Evolutionary conservation across 345 rosid species (phyloP).

Genomic region (Populus tremula): DNA sequence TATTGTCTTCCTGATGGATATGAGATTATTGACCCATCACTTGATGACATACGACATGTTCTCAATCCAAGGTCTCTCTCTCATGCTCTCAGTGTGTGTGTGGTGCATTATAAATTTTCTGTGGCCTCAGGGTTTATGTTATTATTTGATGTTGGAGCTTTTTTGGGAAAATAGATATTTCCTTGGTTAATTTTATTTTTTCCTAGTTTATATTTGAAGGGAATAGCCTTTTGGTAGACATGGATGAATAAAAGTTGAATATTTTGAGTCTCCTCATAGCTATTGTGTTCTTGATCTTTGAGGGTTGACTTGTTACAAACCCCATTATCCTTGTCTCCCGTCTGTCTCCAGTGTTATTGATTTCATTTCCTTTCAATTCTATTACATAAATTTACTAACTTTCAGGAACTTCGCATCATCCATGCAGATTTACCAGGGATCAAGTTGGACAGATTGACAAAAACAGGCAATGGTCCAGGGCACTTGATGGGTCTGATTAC

Average conservation of each 20-base stretch:
- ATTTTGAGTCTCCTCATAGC: too few relatives aligned
- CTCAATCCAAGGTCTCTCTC: conserved; percentile 73
- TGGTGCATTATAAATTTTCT: not conserved
- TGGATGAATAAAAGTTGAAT: too few relatives aligned
- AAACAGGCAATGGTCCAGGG: conserved; percentile 93
- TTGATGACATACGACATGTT: conserved; percentile 95
- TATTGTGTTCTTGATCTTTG: too few relatives aligned
- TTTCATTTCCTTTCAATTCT: not conserved
- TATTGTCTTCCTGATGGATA: conserved; percentile 98
- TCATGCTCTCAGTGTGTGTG: not conserved
- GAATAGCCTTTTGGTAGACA: too few relatives aligned
- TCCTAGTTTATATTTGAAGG: too few relatives aligned
- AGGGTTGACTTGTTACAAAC: too few relatives aligned
- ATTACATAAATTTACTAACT: not conserved
- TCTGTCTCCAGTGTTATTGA: not conserved
- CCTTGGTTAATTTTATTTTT: too few relatives aligned
- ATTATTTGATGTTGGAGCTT: not conserved
- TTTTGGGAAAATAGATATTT: not conserved
- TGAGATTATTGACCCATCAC: conserved; percentile 87
- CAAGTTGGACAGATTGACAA: conserved; percentile 85
- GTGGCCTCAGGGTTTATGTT: not conserved
- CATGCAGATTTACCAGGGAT: conserved; percentile 67
- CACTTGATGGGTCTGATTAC: conserved; percentile 98
- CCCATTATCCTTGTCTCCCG: too few relatives aligned
- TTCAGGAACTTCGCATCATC: not conserved